phyloP scores from a whole-genome alignment of 2,329 filamentous ascomycete genomes.

The Xylariales sp. region DNA sequence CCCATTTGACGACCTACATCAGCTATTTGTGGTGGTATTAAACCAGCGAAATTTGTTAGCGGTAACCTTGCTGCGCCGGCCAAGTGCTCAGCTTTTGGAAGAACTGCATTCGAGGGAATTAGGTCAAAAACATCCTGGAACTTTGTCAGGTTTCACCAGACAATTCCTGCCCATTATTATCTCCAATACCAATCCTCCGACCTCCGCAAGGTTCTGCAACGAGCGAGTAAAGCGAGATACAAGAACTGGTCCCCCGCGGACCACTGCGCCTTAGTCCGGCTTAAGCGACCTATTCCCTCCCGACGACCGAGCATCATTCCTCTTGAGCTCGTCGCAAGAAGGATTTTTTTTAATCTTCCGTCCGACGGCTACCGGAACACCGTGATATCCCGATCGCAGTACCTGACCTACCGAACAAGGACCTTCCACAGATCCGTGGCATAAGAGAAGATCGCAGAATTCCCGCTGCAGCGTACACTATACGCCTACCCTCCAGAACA shows the following conservation, averaged over 20 bases:
- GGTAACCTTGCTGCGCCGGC: too few relatives aligned
- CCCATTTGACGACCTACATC: constrained; percentile 8
- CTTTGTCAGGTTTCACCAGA: background rate
- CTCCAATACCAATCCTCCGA: constrained; percentile 4
- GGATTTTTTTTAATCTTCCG: too few relatives aligned
- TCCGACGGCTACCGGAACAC: constrained; percentile 1
- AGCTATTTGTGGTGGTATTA: constrained; percentile 15
- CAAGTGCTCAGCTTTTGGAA: too few relatives aligned
- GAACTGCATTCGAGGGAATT: too few relatives aligned
- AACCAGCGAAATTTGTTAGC: constrained; percentile 12
- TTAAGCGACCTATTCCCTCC: constrained; percentile 2
- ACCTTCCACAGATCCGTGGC: background rate
- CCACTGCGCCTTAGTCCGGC: background rate
- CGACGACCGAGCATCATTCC: constrained; percentile 6
- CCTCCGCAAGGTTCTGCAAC: background rate
- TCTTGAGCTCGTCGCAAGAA: background rate
- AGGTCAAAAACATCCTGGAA: background rate
- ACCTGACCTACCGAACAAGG: background rate
- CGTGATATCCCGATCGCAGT: background rate
- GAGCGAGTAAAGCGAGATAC: constrained; percentile 3
- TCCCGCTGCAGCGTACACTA: background rate
- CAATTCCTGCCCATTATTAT: too few relatives aligned
- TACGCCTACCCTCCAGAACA: too few relatives aligned
- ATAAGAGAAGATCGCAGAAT: too few relatives aligned
- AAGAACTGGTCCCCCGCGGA: constrained; percentile 1